Percentiles rank a stretch among this genome's conserved stretches.
Evolutionary conservation across 2,329 filamentous ascomycete genomes (phyloP).

Genomic region (Ceratocystis diversiconidia): DNA sequence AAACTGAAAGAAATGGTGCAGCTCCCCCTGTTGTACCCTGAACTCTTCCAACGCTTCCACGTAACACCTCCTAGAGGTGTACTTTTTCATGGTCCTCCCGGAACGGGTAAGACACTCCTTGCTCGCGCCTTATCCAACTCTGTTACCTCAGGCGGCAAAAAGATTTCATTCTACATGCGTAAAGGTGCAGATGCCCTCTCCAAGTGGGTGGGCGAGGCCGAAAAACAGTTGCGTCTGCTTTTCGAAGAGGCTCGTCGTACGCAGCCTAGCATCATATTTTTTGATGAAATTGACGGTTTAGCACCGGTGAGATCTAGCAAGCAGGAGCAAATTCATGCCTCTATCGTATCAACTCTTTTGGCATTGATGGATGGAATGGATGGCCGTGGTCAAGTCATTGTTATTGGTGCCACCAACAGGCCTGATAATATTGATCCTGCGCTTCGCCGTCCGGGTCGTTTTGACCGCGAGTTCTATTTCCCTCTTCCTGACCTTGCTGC

Average conservation of each 20-base stretch:
- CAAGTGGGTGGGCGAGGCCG: slow-evolving; percentile 98
- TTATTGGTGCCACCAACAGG: slow-evolving; percentile 96
- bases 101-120: slow-evolving; percentile 94
- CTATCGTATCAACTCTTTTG: slow-evolving; percentile 87
- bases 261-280: slow-evolving; percentile 95
- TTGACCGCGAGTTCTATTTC: slow-evolving; percentile 97
- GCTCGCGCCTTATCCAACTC: slow-evolving; percentile 85
- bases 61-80: slow-evolving; percentile 91
- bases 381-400: slow-evolving; percentile 92
- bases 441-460: slow-evolving; percentile 82
- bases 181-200: slow-evolving; percentile 95
- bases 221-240: slow-evolving; percentile 80
- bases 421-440: slow-evolving; percentile 94
- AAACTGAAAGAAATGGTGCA: slow-evolving; percentile 98
- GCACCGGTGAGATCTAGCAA: slow-evolving; percentile 94
- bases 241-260: slow-evolving; percentile 94
- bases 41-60: slow-evolving; percentile 81
- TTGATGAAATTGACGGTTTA: slow-evolving; percentile 90
- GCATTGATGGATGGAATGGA: slow-evolving; percentile 98
- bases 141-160: slow-evolving; percentile 73
- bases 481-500: slow-evolving; percentile 71
- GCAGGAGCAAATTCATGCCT: slow-evolving; percentile 96
- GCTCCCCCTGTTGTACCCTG: slow-evolving; percentile 82
- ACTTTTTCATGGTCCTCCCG: slow-evolving; percentile 89
- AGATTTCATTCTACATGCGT: slow-evolving; percentile 98